Evolutionary conservation across 2,329 filamentous ascomycete genomes (phyloP).

Genomic region (Botrytis pseudocinerea): DNA sequence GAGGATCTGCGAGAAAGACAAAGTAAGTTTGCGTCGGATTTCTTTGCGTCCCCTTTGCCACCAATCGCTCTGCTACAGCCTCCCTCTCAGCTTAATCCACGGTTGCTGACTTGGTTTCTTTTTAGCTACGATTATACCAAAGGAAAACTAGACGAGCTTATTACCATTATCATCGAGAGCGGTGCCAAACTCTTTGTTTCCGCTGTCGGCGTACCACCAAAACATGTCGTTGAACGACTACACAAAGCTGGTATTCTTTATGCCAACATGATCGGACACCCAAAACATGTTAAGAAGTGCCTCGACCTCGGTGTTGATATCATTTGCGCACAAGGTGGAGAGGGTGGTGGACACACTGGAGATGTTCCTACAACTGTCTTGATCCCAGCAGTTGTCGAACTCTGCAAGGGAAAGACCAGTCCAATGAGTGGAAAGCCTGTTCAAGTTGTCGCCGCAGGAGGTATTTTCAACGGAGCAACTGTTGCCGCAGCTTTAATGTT

Average conservation of each 20-base stretch:
- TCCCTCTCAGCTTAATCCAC: conserved; percentile 25
- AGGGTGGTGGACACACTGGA: conserved; percentile 95
- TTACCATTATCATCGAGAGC: conserved; percentile 90
- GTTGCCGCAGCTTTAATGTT: conserved; percentile 90
- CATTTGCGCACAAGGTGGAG: conserved; percentile 97
- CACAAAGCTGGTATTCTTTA: conserved; percentile 86
- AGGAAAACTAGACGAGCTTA: conserved; percentile 88
- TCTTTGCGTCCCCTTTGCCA: conserved; percentile 23
- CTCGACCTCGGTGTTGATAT: conserved; percentile 89
- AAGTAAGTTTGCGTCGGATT: conserved; percentile 62
- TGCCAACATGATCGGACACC: conserved; percentile 99
- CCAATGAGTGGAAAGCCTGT: conserved; percentile 85
- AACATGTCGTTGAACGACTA: conserved; percentile 82
- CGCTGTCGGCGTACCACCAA: conserved; percentile 90
- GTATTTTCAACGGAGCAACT: conserved; percentile 89
- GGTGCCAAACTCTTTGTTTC: conserved; percentile 94
- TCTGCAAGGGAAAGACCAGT: conserved; percentile 77
- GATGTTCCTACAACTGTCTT: conserved; percentile 87
- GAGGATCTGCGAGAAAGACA: conserved; percentile 90
- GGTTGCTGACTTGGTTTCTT: conserved; percentile 31
- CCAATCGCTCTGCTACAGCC: not conserved
- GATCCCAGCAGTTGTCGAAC: conserved; percentile 86
- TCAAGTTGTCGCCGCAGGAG: conserved; percentile 89
- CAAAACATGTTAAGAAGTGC: conserved; percentile 98
- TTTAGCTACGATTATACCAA: conserved; percentile 98